Evolutionary conservation across 2,329 filamentous ascomycete species (phyloP), one percentile per base, ranked within the genome.

Genomic region (Boeremia exigua): DNA sequence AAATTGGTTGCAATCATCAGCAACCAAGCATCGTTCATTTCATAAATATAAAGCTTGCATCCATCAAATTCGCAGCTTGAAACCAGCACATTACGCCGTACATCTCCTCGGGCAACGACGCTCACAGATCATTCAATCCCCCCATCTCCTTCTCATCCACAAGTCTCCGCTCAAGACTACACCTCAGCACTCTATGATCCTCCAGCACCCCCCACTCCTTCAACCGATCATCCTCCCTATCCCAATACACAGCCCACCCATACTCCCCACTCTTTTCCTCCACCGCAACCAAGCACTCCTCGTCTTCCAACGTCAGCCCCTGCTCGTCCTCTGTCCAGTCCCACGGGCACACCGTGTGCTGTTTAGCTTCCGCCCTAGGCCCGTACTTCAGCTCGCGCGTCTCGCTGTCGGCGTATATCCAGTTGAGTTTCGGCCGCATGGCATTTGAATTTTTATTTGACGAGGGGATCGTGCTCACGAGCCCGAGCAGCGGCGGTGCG

Each of bases 321-420:
- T 71, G 64, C 43, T 81, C 78, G 59, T 89, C 84, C 29, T 86
- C 82, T 1, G 84, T 91, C 87, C 91, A 96, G 66, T 91, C 88
- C 88, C 90, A 96, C 2, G 89, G 88, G 19, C 91, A 92, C 47
- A 93, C 84, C 55, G 88, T 78, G 74, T 96, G 89, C 28, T 82
- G 85, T 44, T 87, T 79, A 33, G 89, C 91, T 60, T 90, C 87
- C 38, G 85, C 86, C n/a, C 90, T 85, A 8, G 87, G 86, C 2
- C 86, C 86, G 63, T 88, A 88, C 61, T 82, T 84, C 33, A 88
- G 57, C 68, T 88, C 83, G 39, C 83, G 75, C 1, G 85, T 88
- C 12, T 84, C 74, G 32, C 79, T 81, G 67, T 89, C 84, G 2
- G 84, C 81, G 63, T 87, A 90, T 17, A 90, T 80, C 87, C 87